These are phyloP conservation scores for Stephania yunnanensis DNA, from an alignment of 164 flowering plant genomes.

Conservation along the genomic window DNA sequence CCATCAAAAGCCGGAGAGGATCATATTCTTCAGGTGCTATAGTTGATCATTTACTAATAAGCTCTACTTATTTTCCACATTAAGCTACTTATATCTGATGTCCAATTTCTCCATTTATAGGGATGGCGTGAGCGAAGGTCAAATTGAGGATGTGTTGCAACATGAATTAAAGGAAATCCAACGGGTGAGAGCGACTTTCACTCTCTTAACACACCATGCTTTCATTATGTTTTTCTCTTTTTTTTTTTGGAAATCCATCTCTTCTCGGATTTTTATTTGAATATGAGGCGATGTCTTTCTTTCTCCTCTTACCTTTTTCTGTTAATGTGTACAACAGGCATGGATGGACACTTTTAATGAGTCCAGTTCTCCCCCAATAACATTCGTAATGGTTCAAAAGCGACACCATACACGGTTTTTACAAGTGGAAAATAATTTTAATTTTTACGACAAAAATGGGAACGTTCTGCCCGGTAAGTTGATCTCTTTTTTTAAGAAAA, in stretches of 20 bases:
- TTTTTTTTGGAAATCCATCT: background rate
- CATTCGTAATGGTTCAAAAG: constrained; percentile 52
- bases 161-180: constrained; percentile 39
- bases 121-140: constrained; percentile 56
- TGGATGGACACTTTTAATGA: constrained; percentile 1
- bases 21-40: constrained; percentile 76
- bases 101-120: constrained; percentile 15
- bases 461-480: constrained; percentile 13
- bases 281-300: background rate
- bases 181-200: constrained; percentile 19
- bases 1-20: constrained; percentile 79
- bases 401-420: constrained; percentile 25
- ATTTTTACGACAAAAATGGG: constrained; percentile 5
- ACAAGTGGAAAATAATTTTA: background rate
- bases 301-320: background rate
- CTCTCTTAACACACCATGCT: background rate
- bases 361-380: constrained; percentile 37
- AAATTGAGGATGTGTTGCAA: constrained; percentile 32
- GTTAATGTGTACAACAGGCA: constrained; percentile 13
- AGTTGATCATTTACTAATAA: background rate
- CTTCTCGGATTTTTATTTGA: background rate
- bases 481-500: background rate
- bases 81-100: background rate
- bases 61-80: background rate
- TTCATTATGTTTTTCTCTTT: background rate